A percentile compares a stretch with the other conserved stretches of the same genome.
These are phyloP conservation scores for Cladosporium sp. DNA, from an alignment of 2,329 filamentous ascomycete genomes.

Conservation along the genomic window DNA sequence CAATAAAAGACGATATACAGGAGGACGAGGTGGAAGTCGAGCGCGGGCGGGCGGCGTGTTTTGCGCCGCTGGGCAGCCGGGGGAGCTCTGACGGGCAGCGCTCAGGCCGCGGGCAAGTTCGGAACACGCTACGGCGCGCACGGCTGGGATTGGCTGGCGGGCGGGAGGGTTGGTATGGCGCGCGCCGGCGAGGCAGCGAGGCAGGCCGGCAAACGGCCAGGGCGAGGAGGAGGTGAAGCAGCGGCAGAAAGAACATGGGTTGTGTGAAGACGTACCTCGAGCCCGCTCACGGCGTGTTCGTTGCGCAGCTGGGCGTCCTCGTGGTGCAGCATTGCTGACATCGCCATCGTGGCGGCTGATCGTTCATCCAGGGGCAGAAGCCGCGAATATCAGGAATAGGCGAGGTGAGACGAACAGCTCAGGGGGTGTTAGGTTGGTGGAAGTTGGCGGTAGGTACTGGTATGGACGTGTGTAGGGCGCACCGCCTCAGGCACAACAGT, in stretches of 20 bases:
- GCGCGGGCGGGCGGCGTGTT: not conserved
- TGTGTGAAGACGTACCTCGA: not conserved
- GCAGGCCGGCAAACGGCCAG: too few species aligned
- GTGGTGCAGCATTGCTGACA: constrained; percentile 21
- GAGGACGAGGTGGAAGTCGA: not conserved
- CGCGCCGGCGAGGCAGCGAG: too few species aligned
- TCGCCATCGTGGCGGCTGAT: constrained; percentile 15
- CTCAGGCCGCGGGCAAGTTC: too few species aligned
- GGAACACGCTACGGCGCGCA: not conserved
- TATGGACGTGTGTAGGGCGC: too few species aligned
- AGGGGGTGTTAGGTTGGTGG: too few species aligned
- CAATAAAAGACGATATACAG: not conserved
- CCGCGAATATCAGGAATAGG: too few species aligned
- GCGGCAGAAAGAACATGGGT: not conserved
- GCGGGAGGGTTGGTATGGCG: too few species aligned
- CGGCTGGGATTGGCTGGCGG: not conserved
- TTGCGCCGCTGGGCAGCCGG: not conserved
- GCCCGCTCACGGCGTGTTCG: constrained; percentile 3
- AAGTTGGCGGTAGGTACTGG: too few species aligned
- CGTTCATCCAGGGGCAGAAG: too few species aligned
- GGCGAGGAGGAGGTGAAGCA: not conserved
- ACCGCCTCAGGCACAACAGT: too few species aligned
- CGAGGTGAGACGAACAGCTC: too few species aligned
- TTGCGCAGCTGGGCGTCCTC: constrained; percentile 12
- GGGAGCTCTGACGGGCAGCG: not conserved